phyloP scores from a whole-genome alignment of 192 early-diverging fungal species.

The Linnemannia zychae region DNA sequence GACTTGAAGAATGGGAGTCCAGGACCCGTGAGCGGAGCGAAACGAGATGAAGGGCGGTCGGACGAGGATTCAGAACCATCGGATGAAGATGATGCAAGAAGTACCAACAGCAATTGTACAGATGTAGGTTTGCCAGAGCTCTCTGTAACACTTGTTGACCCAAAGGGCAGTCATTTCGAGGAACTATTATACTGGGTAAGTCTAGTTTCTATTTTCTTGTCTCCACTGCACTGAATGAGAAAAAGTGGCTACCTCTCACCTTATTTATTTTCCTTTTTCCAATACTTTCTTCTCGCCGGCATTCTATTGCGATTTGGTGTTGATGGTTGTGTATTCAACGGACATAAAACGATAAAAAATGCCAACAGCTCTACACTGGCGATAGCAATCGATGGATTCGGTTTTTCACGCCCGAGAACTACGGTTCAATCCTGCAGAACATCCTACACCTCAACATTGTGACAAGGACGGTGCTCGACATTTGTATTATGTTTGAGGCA shows the following conservation, averaged over 20 bases:
- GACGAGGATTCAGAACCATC: neutral
- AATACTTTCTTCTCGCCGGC: no score
- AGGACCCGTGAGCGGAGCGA: neutral
- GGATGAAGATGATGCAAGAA: neutral
- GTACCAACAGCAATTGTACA: neutral
- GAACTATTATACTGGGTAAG: conserved; percentile 33
- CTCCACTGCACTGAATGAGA: no score
- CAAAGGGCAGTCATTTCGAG: conserved; percentile 23
- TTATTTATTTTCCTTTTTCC: no score
- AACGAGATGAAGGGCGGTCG: neutral
- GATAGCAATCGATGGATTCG: conserved; percentile 15
- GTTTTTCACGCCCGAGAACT: conserved; percentile 25
- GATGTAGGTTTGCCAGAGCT: conserved; percentile 23
- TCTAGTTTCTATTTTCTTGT: neutral
- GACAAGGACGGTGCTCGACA: conserved; percentile 5
- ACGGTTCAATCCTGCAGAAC: conserved; percentile 24
- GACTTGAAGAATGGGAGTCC: neutral
- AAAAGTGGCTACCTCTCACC: neutral
- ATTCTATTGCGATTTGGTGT: no score
- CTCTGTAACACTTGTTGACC: conserved; percentile 12
- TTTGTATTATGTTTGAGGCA: conserved; percentile 21
- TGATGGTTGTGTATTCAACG: neutral
- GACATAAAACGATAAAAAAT: neutral
- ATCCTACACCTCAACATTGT: conserved; percentile 23
- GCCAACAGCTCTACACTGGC: conserved; percentile 28